These are phyloP conservation scores for Cladophialophora yegresii DNA, from an alignment of 2,329 filamentous ascomycete genomes.

Conservation along the genomic window DNA sequence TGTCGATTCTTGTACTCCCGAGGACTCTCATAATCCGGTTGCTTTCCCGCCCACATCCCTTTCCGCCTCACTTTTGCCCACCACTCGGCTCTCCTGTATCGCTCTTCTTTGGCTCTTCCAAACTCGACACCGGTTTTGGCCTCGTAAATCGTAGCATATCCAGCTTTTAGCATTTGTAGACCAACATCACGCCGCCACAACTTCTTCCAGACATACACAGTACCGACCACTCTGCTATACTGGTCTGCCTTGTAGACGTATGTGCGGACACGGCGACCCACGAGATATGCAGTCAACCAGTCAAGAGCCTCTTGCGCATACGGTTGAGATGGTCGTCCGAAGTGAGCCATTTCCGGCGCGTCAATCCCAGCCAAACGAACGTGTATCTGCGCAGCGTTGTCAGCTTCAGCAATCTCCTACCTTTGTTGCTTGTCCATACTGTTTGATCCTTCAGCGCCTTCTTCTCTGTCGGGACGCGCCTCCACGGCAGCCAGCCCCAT, in stretches of 20 bases:
- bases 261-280: constrained; percentile 73
- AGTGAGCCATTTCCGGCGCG: constrained; percentile 89
- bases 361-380: constrained; percentile 90
- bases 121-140: constrained; percentile 88
- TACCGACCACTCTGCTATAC: constrained; percentile 87
- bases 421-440: constrained; percentile 50
- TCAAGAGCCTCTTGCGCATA: constrained; percentile 76
- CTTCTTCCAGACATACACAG: constrained; percentile 67
- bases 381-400: constrained; percentile 59
- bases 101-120: constrained; percentile 64
- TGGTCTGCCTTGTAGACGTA: constrained; percentile 84
- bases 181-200: constrained; percentile 78
- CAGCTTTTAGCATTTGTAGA: constrained; percentile 80
- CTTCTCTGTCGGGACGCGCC: constrained; percentile 69
- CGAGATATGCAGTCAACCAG: constrained; percentile 75
- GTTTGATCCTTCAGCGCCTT: constrained; percentile 74
- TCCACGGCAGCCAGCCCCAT: constrained; percentile 83
- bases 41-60: constrained; percentile 74
- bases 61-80: constrained; percentile 64
- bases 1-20: constrained; percentile 75
- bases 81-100: constrained; percentile 51
- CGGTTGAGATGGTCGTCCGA: constrained; percentile 84
- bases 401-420: constrained; percentile 4
- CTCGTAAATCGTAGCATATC: constrained; percentile 89
- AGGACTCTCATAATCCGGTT: constrained; percentile 73